These are phyloP conservation scores for Tulasnella calospora DNA, from an alignment of 768 basidiomycete species.

Conservation along the genomic window DNA sequence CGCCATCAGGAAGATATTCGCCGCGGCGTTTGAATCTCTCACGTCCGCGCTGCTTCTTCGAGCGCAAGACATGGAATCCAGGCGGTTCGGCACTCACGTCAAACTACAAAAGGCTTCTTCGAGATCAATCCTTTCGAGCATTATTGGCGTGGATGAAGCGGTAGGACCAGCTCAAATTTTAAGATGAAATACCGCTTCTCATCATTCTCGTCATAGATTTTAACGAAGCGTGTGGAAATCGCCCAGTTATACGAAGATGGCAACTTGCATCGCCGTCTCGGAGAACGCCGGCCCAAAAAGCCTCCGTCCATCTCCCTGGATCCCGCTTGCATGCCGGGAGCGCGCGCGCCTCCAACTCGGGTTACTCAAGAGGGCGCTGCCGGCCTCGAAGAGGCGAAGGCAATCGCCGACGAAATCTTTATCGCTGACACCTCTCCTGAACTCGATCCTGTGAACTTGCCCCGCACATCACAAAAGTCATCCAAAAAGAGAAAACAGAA, in stretches of 20 bases:
- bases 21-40: conserved; percentile 63
- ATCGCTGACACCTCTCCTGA: not conserved
- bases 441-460: not conserved
- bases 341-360: not conserved
- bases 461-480: not conserved
- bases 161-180: conserved; percentile 38
- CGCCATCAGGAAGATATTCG: conserved; percentile 75
- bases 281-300: not conserved
- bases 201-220: not conserved
- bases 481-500: not conserved
- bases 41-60: conserved; percentile 65
- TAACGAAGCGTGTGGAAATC: not conserved
- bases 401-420: not conserved
- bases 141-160: conserved; percentile 81
- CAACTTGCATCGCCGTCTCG: not conserved
- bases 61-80: conserved; percentile 38
- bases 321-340: not conserved
- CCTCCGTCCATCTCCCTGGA: not conserved
- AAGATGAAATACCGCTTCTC: not conserved
- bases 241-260: not conserved
- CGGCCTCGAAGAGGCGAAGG: not conserved
- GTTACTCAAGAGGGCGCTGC: not conserved
- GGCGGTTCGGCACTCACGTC: conserved; percentile 41
- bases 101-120: conserved; percentile 49
- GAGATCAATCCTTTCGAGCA: conserved; percentile 55